Percentiles rank a stretch among this genome's conserved stretches.
Conservation (phyloP, 2,329 filamentous ascomycete genomes). For the Escovopsis sp. region DNA sequence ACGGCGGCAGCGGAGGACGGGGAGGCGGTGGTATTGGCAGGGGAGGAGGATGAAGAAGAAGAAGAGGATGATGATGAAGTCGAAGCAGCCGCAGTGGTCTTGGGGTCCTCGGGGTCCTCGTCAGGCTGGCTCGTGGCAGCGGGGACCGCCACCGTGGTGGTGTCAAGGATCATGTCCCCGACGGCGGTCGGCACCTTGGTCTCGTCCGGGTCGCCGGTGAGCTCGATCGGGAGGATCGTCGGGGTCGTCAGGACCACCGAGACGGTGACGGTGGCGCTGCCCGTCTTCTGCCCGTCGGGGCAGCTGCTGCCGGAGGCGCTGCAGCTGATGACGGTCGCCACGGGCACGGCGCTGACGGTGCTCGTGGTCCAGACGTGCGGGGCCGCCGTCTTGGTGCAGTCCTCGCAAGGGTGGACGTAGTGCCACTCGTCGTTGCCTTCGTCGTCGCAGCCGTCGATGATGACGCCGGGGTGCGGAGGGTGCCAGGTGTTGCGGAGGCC, state of each 20-base stretch:
- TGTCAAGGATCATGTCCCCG: too few species aligned
- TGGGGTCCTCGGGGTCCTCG: too few species aligned
- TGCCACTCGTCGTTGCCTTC: conserved; percentile 19
- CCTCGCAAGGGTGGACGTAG: conserved; percentile 20
- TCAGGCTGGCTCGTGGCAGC: too few species aligned
- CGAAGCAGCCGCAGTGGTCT: too few species aligned
- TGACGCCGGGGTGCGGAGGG: conserved; percentile 20
- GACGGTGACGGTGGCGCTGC: conserved; percentile 24
- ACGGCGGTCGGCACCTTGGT: too few species aligned
- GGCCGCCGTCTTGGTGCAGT: conserved; percentile 9
- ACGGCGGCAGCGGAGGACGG: not conserved
- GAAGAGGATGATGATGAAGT: too few species aligned
- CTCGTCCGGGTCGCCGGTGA: too few species aligned
- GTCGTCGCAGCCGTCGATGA: conserved; percentile 23
- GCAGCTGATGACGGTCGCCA: conserved; percentile 26
- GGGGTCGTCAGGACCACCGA: too few species aligned
- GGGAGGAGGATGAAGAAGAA: too few species aligned
- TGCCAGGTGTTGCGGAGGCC: conserved; percentile 21
- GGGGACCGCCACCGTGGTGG: too few species aligned
- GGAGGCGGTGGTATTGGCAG: conserved; percentile 2
- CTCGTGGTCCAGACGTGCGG: conserved; percentile 25
- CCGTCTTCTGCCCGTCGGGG: conserved; percentile 21
- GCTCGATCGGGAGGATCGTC: conserved; percentile 29
- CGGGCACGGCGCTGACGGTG: conserved; percentile 25
- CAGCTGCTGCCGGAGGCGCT: conserved; percentile 20